Base-by-base conservation (phyloP, 805 yeast genomes). In the Pichia manshurica region DNA sequence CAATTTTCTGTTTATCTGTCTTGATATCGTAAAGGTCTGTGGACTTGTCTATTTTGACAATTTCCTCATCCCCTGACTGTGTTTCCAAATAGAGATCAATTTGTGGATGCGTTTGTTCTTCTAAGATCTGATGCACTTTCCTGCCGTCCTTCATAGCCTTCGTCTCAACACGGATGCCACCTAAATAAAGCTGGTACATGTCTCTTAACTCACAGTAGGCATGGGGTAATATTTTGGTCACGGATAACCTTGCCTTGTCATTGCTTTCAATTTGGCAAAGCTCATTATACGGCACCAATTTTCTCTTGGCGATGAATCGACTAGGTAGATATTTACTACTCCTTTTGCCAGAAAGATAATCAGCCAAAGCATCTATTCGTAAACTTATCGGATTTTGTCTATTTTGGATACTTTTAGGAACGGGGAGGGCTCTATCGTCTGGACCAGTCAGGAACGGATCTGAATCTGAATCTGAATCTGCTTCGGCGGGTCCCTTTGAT, bases 141-240 rank as follows among this genome's bases (percentile, higher is more conserved):
- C 64, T 58, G 0, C 91, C 91, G 12, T 65, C 53, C 2, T 48
- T 47, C 70, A 82, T 72, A 2, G 74, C 70, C 3, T 51, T 54
- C 4, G 73, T 74, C 20, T 62, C 62, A 29, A 55, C 59, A 2
- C 56, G 56, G 2, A 42, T 23, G 12, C 42, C 47, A 5, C 72
- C 65, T 19, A 72, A 65, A 54, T 75, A 84, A 0, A 79, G 58
- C 21, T 72, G 70, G 58, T 78, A 84, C 49, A 74, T 70, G 17
- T 67, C 70, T 36, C 79, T 65, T 40, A 84, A 63, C 61, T 85
- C 91, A 67, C 93, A 85, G 86, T 88, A 84, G 15, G 72, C 63
- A 29, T 74, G 69, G 0, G 83, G 76, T 10, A 82, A 62, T 8
- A 85, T 59, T 46, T 71, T 74, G 0, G 90, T 82, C 4, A 84